These are phyloP conservation scores for Suhomyces tanzawaensis DNA, from an alignment of 805 yeast genomes.

Conservation along the genomic window DNA sequence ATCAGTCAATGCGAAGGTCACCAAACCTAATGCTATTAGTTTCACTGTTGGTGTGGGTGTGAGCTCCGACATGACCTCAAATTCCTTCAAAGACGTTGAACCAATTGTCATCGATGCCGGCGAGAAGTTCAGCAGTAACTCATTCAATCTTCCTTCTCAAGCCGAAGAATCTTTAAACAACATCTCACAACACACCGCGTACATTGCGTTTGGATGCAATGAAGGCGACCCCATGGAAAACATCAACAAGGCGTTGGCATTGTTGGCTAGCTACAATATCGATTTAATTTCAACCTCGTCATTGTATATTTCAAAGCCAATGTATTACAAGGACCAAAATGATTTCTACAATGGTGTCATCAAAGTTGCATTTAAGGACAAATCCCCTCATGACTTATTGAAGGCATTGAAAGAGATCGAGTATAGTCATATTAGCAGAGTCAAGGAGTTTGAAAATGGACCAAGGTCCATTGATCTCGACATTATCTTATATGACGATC, in stretches of 20 bases:
- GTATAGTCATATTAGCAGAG: conserved; percentile 64
- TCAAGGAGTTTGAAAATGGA: conserved; percentile 82
- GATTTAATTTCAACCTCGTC: conserved; percentile 65
- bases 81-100: conserved; percentile 34
- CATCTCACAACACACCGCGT: conserved; percentile 49
- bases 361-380: conserved; percentile 55
- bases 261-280: conserved; percentile 42
- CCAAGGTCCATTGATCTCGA: conserved; percentile 92
- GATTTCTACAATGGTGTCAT: conserved; percentile 84
- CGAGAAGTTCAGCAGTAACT: neutral
- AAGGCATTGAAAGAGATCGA: conserved; percentile 70
- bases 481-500: conserved; percentile 67
- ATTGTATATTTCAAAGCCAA: conserved; percentile 84
- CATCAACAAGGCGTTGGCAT: conserved; percentile 53
- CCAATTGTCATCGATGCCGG: conserved; percentile 11
- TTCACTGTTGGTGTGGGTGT: conserved; percentile 92
- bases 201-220: conserved; percentile 88
- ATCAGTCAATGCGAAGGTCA: conserved; percentile 57
- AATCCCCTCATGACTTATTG: conserved; percentile 63
- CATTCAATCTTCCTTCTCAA: conserved; percentile 35
- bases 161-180: conserved; percentile 10
- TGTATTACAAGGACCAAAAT: conserved; percentile 81
- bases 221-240: conserved; percentile 68
- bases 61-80: conserved; percentile 50
- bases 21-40: conserved; percentile 86